A percentile compares a stretch with the other conserved stretches of the same genome.
Evolutionary conservation across 208 protist genomes (phyloP).

Genomic region (Trypanosoma vivax): DNA sequence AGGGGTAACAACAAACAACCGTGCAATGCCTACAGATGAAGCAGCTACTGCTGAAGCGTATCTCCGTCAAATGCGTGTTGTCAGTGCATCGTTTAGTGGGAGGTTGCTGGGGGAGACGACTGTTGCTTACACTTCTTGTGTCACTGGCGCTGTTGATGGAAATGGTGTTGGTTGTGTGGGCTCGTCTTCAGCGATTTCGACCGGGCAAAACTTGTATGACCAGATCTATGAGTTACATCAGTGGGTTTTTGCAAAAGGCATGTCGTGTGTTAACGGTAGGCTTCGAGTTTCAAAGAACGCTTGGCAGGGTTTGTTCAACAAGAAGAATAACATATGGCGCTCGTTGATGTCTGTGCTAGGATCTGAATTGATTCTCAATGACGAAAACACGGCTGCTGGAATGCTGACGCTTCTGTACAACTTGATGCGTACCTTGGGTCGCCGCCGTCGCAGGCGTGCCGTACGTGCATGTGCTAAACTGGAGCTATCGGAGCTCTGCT

Average conservation of each 20-base stretch:
- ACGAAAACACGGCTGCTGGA: constrained; percentile 25
- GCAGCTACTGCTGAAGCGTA: constrained; percentile 1
- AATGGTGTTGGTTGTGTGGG: background rate
- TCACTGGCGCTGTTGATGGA: background rate
- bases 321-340: constrained; percentile 43
- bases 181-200: constrained; percentile 2
- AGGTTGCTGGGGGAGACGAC: background rate
- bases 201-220: constrained; percentile 9
- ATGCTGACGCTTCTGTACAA: constrained; percentile 70
- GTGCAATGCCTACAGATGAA: background rate
- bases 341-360: constrained; percentile 40
- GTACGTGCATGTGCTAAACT: constrained; percentile 45
- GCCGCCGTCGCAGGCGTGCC: constrained; percentile 11
- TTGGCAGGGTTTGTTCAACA: constrained; percentile 49
- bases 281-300: constrained; percentile 17
- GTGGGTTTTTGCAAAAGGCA: constrained; percentile 11
- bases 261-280: background rate
- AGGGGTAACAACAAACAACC: background rate
- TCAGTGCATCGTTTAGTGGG: constrained; percentile 2
- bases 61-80: constrained; percentile 12
- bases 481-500: constrained; percentile 34
- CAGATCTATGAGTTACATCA: constrained; percentile 10
- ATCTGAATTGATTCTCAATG: constrained; percentile 27
- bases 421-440: constrained; percentile 32
- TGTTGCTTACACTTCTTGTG: too few relatives aligned